Conservation (phyloP, 495 filamentous ascomycete species). For the Tuber borchii region DNA sequence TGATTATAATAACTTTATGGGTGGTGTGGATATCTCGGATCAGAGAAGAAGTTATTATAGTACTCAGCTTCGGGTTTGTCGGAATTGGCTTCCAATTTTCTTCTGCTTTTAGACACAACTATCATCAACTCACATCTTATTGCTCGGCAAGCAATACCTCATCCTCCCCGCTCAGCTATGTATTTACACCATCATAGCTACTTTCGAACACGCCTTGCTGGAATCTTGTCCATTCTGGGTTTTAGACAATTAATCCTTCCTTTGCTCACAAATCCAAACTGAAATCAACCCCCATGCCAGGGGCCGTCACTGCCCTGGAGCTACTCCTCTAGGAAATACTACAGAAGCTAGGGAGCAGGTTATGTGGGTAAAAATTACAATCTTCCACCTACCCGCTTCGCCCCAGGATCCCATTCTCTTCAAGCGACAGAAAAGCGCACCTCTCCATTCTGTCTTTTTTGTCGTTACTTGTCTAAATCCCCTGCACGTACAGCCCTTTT, state of each 20-base stretch:
- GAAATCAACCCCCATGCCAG: background rate
- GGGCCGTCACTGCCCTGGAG: background rate
- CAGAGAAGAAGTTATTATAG: conserved; percentile 29
- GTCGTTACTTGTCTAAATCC: background rate
- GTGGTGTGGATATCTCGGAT: conserved; percentile 39
- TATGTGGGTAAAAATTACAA: background rate
- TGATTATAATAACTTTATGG: conserved; percentile 36
- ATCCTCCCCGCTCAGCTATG: background rate
- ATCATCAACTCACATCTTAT: conserved; percentile 10
- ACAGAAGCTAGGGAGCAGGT: background rate
- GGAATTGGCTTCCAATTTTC: conserved; percentile 31
- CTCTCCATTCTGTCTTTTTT: background rate
- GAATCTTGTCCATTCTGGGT: background rate
- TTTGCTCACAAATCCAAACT: background rate
- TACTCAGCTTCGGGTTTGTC: conserved; percentile 18
- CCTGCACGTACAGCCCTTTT: background rate
- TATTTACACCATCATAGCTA: background rate
- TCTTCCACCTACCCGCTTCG: background rate
- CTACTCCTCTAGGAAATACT: background rate
- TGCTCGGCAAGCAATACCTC: background rate
- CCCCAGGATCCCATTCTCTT: background rate
- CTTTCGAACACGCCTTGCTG: background rate
- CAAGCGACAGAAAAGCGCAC: background rate
- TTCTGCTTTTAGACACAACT: conserved; percentile 35
- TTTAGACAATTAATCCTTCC: background rate